These are phyloP conservation scores for Corylus americana DNA, from an alignment of 306 rosid species.

Conservation along the genomic window DNA sequence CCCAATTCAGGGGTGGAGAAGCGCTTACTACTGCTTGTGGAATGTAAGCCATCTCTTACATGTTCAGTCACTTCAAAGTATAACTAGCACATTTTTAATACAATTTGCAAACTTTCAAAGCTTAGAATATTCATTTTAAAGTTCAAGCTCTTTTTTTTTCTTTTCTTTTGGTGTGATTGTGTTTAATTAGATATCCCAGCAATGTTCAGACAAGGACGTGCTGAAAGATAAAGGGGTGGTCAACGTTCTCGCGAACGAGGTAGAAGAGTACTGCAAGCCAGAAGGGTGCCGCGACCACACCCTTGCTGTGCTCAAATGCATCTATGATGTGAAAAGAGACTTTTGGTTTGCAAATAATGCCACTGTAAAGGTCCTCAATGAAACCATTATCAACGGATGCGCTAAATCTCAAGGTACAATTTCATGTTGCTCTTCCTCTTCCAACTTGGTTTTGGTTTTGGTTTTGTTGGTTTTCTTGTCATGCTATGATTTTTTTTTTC, in stretches of 20 bases:
- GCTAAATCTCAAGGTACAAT: neutral
- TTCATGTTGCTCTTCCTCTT: neutral
- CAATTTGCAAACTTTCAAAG: neutral
- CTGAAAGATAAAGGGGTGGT: slow-evolving; percentile 28
- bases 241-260: slow-evolving; percentile 12
- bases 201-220: neutral
- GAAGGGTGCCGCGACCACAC: slow-evolving; percentile 37
- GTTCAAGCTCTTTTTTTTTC: neutral
- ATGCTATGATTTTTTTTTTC: neutral
- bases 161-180: neutral
- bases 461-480: neutral
- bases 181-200: neutral
- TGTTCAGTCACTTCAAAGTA: too few species aligned
- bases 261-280: slow-evolving; percentile 21
- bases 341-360: slow-evolving; percentile 38
- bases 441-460: neutral
- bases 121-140: neutral
- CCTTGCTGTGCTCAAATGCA: slow-evolving; percentile 30
- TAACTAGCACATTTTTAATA: too few species aligned
- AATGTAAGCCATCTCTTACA: slow-evolving; percentile 25
- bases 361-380: neutral
- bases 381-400: slow-evolving; percentile 27
- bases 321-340: slow-evolving; percentile 36
- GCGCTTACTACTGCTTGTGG: slow-evolving; percentile 52
- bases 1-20: slow-evolving; percentile 40